Base-by-base conservation (phyloP, 2,329 filamentous ascomycete genomes). In the Botrytis fragariae region DNA sequence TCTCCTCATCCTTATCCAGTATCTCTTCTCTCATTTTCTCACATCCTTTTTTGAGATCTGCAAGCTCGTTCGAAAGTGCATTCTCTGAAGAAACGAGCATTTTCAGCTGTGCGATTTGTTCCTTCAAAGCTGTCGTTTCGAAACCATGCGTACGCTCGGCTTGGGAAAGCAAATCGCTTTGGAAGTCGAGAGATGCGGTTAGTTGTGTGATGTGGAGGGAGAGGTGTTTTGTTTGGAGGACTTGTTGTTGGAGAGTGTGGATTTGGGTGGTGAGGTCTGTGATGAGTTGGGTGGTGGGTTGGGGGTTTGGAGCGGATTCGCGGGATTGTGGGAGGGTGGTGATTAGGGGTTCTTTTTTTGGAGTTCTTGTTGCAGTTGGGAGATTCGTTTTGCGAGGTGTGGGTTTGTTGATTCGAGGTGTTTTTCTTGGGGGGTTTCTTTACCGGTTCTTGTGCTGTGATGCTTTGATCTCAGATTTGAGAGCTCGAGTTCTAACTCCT, bases 21-120 rank as follows among this genome's bases (percentile, higher is more conserved):
- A n/a, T 51, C 4, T 25, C 48, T 14, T 20, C 42, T 5, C 42
- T 1, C 48, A 51, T n/a, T 16, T n/a, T 8, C 48, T 16, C 12
- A 1, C 2, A 6, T 16, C 14, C 25, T 14, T n/a, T n/a, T 2
- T 14, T n/a, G 1, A 54, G 5, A 4, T 6, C 2, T 14, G n/a
- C 9, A 8, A 44, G 1, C 1, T 29, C 12, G 0, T 9, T 3
- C 6, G 29, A 20, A 7, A 18, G 1, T 4, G 1, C 1, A 16
- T 18, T 20, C 3, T 51, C 22, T 1, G 44, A 25, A 7, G 32
- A 5, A 0, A 65, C 0, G 42, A 44, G 42, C 7, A 44, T 0
- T 18, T 45, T 22, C 8, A 45, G 45, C 4, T 68, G 32, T 1
- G 48, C 4, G 18, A 68, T 39, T 20, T 39, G 45, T 12, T 39